Evolutionary conservation across 208 protist genomes (phyloP), one percentile per base, ranked within the genome.

Genomic region (Wallacemonas sp.): DNA sequence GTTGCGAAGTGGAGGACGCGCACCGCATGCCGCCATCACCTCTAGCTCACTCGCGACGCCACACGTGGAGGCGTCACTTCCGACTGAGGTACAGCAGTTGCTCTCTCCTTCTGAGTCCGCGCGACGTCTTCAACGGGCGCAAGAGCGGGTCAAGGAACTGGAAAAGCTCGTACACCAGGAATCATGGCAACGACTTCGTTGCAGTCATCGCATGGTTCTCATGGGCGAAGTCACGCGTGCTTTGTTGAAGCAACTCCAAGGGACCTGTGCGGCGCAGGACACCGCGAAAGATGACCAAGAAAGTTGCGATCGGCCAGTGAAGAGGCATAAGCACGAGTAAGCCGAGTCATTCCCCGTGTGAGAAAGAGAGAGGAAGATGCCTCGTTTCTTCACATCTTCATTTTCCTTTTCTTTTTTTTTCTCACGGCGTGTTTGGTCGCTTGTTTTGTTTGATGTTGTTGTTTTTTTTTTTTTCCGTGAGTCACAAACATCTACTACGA

Each of bases 181-280:
- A 15, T 56, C 70, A 11, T 44, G 55, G 45, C 60, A 47, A 1
- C 68, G 75, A 28, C 49, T 84, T 56, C 63, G 62, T 27, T 80
- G 77, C 44, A 68, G 65, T 44, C 69, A 83, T 53, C 74, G 75
- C 33, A 84, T 84, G 79, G 67, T 84, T 47, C 58, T 84, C 28
- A 66, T 86, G 33, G 69, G 73, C 26, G 68, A 68, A 62, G 74
- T 70, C 42, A 67, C 70, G 41, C 42, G 26, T 2, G 44, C 65
- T 15, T 26, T 80, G 49, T 12, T 75, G 38, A 67, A 39, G 28
- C 69, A 72, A 11, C 9, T 46, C 14, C 19, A 21, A 38, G 33
- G 39, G 28, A 58, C 2, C 4, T 46, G 6, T 8, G 8, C 47
- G 6, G 47, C 47, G 33, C 21, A 19, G 47, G 47, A 11, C 26